A percentile compares a stretch with the other conserved stretches of the same genome.
Evolutionary conservation across 1,139 yeast species (phyloP).

Genomic region (Saccharomyces hybrid): DNA sequence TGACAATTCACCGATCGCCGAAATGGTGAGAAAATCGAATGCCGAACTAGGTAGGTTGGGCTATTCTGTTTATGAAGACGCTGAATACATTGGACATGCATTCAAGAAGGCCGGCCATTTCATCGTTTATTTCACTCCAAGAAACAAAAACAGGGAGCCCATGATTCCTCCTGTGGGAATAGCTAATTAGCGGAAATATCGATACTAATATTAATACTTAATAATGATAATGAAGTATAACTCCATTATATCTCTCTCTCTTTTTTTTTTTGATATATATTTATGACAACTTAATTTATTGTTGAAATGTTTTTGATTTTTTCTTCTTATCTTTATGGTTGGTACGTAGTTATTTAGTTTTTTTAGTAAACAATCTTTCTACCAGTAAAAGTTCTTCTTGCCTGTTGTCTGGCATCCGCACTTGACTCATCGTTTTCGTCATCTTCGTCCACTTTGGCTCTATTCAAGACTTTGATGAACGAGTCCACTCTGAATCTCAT

Average conservation of each 20-base stretch:
- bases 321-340: background rate
- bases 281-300: background rate
- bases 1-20: conserved; percentile 17
- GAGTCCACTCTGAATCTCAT: conserved; percentile 94
- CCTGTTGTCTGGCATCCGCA: conserved; percentile 11
- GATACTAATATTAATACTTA: no score
- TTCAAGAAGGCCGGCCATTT: conserved; percentile 25
- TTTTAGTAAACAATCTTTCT: conserved; percentile 30
- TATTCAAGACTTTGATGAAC: conserved; percentile 86
- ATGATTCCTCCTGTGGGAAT: background rate
- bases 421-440: conserved; percentile 37
- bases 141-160: background rate
- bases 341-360: background rate
- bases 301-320: background rate
- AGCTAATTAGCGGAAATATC: background rate
- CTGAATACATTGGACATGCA: conserved; percentile 18
- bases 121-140: conserved; percentile 20
- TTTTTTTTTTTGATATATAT: background rate
- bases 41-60: conserved; percentile 25
- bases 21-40: conserved; percentile 18
- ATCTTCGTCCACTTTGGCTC: conserved; percentile 90
- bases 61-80: conserved; percentile 22
- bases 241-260: background rate
- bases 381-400: conserved; percentile 32
- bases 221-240: background rate